Evolutionary conservation across 192 early-diverging fungal species (phyloP).

Genomic region (Phycomyces blakesleeanus): DNA sequence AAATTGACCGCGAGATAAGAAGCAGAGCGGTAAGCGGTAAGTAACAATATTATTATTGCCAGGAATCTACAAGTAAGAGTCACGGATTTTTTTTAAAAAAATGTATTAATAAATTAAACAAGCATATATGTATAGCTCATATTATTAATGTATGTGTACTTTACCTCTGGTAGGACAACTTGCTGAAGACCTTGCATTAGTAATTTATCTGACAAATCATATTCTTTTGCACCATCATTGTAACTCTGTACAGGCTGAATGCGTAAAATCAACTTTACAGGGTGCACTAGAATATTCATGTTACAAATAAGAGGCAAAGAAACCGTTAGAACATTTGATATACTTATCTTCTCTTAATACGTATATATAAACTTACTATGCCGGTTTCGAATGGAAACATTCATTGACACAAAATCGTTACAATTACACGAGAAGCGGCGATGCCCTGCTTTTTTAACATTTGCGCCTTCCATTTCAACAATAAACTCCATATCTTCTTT

Average conservation of each 20-base stretch:
- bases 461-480: conserved; percentile 29
- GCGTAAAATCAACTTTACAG: conserved; percentile 44
- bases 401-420: conserved; percentile 46
- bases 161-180: conserved; percentile 49
- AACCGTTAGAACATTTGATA: neutral
- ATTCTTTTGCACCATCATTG: conserved; percentile 52
- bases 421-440: conserved; percentile 44
- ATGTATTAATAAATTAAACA: too few relatives aligned
- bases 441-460: conserved; percentile 4
- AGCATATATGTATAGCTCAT: too few relatives aligned
- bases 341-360: neutral
- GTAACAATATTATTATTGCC: conserved; percentile 37
- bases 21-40: conserved; percentile 49
- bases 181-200: conserved; percentile 53
- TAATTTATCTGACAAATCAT: conserved; percentile 45
- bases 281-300: conserved; percentile 2
- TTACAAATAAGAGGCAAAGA: neutral
- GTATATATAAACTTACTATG: conserved; percentile 51
- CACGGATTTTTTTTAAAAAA: too few relatives aligned
- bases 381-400: conserved; percentile 44
- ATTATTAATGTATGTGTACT: too few relatives aligned
- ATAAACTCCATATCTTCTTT: conserved; percentile 61
- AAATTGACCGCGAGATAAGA: conserved; percentile 51
- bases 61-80: conserved; percentile 51
- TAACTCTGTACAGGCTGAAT: conserved; percentile 54